Evolutionary conservation across 2,329 filamentous ascomycete species (phyloP).

Genomic region (Ambrosiella cleistominuta): DNA sequence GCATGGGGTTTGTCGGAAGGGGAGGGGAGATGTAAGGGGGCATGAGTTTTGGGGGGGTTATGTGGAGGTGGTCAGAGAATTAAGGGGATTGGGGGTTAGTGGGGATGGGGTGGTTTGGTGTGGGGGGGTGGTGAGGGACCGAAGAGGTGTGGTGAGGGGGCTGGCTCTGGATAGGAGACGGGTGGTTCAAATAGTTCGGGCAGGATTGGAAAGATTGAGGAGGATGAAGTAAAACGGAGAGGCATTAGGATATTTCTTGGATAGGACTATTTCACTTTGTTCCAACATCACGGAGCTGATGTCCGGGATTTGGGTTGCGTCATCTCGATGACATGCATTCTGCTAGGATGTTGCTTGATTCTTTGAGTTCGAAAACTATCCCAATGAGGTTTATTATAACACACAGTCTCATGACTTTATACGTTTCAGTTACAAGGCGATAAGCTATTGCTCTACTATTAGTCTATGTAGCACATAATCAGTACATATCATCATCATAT

Average conservation of each 20-base stretch:
- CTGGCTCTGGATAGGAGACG: slow-evolving; percentile 15
- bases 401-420: no score
- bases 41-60: slow-evolving; percentile 40
- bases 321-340: no score
- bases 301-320: no score
- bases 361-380: no score
- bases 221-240: neutral
- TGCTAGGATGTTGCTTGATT: no score
- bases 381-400: no score
- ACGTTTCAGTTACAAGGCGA: no score
- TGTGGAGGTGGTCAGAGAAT: slow-evolving; percentile 22
- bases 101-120: slow-evolving; percentile 27
- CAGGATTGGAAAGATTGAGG: neutral
- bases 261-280: neutral
- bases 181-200: neutral
- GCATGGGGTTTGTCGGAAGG: slow-evolving; percentile 29
- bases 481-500: no score
- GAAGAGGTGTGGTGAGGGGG: slow-evolving; percentile 22
- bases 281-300: no score
- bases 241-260: neutral
- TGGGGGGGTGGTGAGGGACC: slow-evolving; percentile 24
- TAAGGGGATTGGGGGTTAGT: slow-evolving; percentile 21
- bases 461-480: no score
- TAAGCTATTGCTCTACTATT: no score
- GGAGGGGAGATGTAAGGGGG: slow-evolving; percentile 25